Conservation (phyloP, 805 yeast species). For the Torulaspora delbrueckii region DNA sequence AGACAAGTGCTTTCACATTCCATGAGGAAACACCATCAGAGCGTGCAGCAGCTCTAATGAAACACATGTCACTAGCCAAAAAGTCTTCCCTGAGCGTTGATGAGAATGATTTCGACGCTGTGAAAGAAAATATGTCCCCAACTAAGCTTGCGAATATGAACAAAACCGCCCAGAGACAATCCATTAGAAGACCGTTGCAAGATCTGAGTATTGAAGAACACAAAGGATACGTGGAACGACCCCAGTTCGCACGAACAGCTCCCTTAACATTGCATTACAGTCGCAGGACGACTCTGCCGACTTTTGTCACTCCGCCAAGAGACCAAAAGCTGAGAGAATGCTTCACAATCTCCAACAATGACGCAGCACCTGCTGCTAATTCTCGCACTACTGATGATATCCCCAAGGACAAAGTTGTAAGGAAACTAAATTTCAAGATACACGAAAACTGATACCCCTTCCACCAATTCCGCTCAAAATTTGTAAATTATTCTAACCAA, state of each 20-base stretch:
- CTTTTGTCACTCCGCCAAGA: slow-evolving; percentile 25
- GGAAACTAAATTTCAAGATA: slow-evolving; percentile 20
- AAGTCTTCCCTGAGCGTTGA: slow-evolving; percentile 20
- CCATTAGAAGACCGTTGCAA: slow-evolving; percentile 12
- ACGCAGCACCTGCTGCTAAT: background rate
- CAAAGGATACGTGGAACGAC: slow-evolving; percentile 20
- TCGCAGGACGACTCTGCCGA: slow-evolving; percentile 15
- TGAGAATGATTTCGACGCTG: slow-evolving; percentile 22
- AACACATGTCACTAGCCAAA: slow-evolving; percentile 26
- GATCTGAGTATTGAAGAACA: slow-evolving; percentile 19
- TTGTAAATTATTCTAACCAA: background rate
- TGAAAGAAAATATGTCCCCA: slow-evolving; percentile 21
- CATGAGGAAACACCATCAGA: slow-evolving; percentile 24
- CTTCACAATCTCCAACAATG: slow-evolving; percentile 8
- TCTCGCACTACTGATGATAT: slow-evolving; percentile 26
- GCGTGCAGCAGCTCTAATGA: slow-evolving; percentile 14
- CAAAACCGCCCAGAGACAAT: background rate
- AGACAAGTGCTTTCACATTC: slow-evolving; percentile 13
- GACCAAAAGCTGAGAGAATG: slow-evolving; percentile 14
- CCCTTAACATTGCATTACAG: slow-evolving; percentile 19
- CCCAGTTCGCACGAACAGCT: slow-evolving; percentile 8
- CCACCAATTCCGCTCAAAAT: background rate
- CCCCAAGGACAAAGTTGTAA: slow-evolving; percentile 18
- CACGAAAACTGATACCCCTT: slow-evolving; percentile 11
- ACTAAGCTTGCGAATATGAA: slow-evolving; percentile 5